Evolutionary conservation across 1,284 basidiomycete genomes (phyloP), one percentile per base, ranked within the genome.

Genomic region (Cryptococcus sp.): DNA sequence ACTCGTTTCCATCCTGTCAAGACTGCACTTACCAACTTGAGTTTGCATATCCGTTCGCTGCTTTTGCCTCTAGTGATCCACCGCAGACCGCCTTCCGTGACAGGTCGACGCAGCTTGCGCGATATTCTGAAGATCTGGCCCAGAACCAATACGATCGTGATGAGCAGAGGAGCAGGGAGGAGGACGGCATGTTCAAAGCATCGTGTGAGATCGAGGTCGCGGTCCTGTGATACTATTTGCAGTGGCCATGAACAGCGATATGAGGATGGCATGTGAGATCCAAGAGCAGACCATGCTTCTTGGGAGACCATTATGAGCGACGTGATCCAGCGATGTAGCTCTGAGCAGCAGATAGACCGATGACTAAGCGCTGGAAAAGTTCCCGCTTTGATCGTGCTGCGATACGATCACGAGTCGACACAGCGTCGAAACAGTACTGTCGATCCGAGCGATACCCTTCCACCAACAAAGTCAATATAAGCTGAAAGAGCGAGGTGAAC

Each of bases 111-210:
- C 49, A 71, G 60, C 60, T 20, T 71, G 46, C 22, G 69, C 61
- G 41, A 82, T 60, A 51, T 73, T 52, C 54, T 77, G 69, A 59
- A 79, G 73, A 57, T 81, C 59, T 75, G 82, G 22, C 78, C 60
- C 22, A 81, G 60, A 6, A 80, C 80, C 10, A 80, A 65, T 52
- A 86, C 23, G 49, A 86, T 60, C 57, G 89, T 75, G 19, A 82
- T 40, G 2, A 81, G 74, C 38, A 88, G 78, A 1, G 88, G 72
- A 0, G 81, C 68, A 0, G 87, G 81, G 2, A 88, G 72, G 0
- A 91, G 47, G n/a, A 87, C 71, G 35, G 84, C 86, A 63, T 89
- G 86, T 70, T 94, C 89, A 67, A 90, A 91, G 77, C 93, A 97
- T 7, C 85, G 84, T 0, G 91, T 89, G 15, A 89, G 72, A 77